Percentiles rank a stretch among this genome's conserved stretches.
phyloP scores from a whole-genome alignment of 768 basidiomycete genomes.

The Pisolithus orientalis region DNA sequence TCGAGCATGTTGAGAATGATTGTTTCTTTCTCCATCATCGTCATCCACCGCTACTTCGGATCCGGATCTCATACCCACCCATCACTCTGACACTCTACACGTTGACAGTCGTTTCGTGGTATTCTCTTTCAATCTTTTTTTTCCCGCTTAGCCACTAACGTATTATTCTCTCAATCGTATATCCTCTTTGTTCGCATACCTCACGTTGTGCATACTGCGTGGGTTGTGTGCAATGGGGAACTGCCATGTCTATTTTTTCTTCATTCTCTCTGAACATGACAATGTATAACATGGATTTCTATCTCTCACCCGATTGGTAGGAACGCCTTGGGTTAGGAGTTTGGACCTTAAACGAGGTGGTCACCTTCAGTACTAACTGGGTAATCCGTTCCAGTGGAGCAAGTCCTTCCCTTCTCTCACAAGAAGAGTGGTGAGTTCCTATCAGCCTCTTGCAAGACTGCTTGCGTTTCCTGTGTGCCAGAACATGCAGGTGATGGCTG shows the following conservation, averaged over 20 bases:
- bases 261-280: background rate
- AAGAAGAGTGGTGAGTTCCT: too few species aligned
- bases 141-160: background rate
- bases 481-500: too few species aligned
- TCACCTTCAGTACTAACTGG: too few species aligned
- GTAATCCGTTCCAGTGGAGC: too few species aligned
- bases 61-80: background rate
- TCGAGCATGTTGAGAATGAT: background rate
- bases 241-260: background rate
- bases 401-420: too few species aligned
- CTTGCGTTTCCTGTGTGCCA: too few species aligned
- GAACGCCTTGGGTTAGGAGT: too few species aligned
- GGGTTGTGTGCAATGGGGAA: background rate
- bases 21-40: background rate
- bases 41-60: background rate
- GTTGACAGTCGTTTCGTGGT: background rate
- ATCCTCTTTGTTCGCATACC: background rate
- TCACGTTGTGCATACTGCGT: background rate
- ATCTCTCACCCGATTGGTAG: too few species aligned
- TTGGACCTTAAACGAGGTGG: too few species aligned
- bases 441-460: too few species aligned
- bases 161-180: slow-evolving; percentile 3
- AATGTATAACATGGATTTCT: too few species aligned
- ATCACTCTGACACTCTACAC: background rate
- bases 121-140: background rate